Base-by-base conservation (phyloP, 192 early-diverging fungal genomes). In the Rhizophlyctis rosea region DNA sequence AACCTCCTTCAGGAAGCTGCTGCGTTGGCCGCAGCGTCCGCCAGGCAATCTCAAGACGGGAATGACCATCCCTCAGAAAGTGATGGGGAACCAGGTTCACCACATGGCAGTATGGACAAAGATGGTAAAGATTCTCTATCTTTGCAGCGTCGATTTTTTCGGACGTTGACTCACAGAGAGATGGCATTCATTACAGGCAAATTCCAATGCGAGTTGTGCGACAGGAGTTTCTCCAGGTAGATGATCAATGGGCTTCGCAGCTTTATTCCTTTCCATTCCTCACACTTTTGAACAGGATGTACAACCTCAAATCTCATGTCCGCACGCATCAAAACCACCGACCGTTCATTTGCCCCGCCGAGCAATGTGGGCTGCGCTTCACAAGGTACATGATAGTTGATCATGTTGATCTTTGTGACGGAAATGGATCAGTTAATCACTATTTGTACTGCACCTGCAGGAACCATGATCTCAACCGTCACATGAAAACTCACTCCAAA, bases 391-490 rank as follows among this genome's bases (percentile, higher is more conserved):
- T 61, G n/a, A n/a, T n/a, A n/a, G n/a, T n/a, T n/a, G n/a, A n/a
- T 14, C 3, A 18, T 23, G 16, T 1, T 68, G 21, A 16, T 51
- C n/a, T 14, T 18, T 68, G 49, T 24, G 14, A 16, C 2, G 55
- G 59, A 68, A 24, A 62, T 24, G 16, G 4, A 31, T 50, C n/a
- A n/a, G n/a, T n/a, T n/a, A n/a, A n/a, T n/a, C n/a, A n/a, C n/a
- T n/a, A n/a, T n/a, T 16, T 16, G 11, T 24, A 23, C 27, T 18
- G n/a, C 16, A 13, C 32, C 61, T 35, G 18, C 44, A 71, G 74
- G 55, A 75, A 75, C 57, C 74, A 75, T 52, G 74, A 75, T 52
- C 60, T 75, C 48, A 75, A 67, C 50, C 58, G 74, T 30, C 74
- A 75, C 31, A 24, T 72, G 53, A 68, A 68, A 33, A 75, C 74